phyloP scores from a whole-genome alignment of 345 rosid genomes.

The Physaria fendleri region DNA sequence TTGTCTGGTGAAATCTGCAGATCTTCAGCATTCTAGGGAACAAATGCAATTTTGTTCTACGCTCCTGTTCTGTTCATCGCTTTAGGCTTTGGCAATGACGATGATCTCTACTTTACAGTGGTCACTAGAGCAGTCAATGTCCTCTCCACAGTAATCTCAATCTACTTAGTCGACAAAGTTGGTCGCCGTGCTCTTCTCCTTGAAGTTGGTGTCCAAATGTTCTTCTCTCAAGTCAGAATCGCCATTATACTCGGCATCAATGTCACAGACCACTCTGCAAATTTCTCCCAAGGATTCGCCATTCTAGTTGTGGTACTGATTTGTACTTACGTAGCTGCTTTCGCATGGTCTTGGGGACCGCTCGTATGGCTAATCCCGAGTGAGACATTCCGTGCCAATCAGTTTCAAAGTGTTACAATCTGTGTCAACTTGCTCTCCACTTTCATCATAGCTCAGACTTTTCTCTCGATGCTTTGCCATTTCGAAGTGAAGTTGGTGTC shows the following conservation, averaged over 20 bases:
- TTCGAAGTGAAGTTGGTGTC: too few species aligned
- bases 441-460: too few species aligned
- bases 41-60: conserved; percentile 94
- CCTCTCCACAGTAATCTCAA: conserved; percentile 67
- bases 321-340: conserved; percentile 76
- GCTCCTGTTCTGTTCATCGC: conserved; percentile 86
- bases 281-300: conserved; percentile 40
- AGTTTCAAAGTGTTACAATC: too few species aligned
- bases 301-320: conserved; percentile 69
- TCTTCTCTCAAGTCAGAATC: conserved; percentile 66
- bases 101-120: conserved; percentile 90
- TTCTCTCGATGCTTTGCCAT: too few species aligned
- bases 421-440: too few species aligned
- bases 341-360: conserved; percentile 99
- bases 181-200: conserved; percentile 77
- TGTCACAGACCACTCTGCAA: conserved; percentile 54
- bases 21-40: conserved; percentile 87
- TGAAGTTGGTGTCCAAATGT: conserved; percentile 94
- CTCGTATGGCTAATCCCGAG: too few species aligned
- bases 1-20: too few species aligned
- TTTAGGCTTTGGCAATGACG: conserved; percentile 67
- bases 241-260: conserved; percentile 71
- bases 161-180: conserved; percentile 77
- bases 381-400: too few species aligned
- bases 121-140: conserved; percentile 91